Base-by-base conservation (phyloP, 768 basidiomycete species). In the Hemileccinum rubropunctum region DNA sequence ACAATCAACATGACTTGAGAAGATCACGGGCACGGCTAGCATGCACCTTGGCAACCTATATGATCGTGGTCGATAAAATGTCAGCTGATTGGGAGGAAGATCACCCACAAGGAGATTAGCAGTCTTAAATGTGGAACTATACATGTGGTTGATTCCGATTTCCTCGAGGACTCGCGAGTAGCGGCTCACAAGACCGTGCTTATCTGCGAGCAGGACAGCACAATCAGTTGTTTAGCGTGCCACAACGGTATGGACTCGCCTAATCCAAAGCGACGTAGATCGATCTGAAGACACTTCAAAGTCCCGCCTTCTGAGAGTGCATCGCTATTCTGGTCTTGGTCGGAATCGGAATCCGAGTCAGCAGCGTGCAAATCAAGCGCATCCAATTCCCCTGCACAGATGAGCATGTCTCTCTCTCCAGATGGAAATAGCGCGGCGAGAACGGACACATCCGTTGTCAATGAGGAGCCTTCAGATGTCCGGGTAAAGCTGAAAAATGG, bases 401-500 rank as follows among this genome's bases (percentile, higher is more conserved):
- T 83, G 42, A 90, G 77, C 81, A 86, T 83, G 58, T 88, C 80
- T 30, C 86, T 75, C 56, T 88, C 85, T 35, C 72, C 74, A n/a
- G 77, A 77, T 17, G 83, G 84, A 64, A 91, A 92, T 8, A 90
- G 68, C 32, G 80, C 72, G 13, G 87, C 80, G 10, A 92, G 79
- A 20, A 85, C 68, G 34, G 76, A 72, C 10, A 83, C 80, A 45
- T 87, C 86, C 4, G 88, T 82, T 2, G 87, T 88, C 45, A 92
- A 71, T 11, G 86, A 88, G 20, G 87, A 85, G 2, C 86, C 86
- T 65, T 91, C 89, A 18, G 75, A 67, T 6, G 88, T 89, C 52
- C 86, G 76, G 15, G 88, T 90, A 61, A 91, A 86, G 54, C 81
- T 86, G 68, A 91, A 83, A 70, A 92, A 91, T 3, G 87, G 82